phyloP scores from a whole-genome alignment of 192 early-diverging fungal species.

The Coemansia sp. region DNA sequence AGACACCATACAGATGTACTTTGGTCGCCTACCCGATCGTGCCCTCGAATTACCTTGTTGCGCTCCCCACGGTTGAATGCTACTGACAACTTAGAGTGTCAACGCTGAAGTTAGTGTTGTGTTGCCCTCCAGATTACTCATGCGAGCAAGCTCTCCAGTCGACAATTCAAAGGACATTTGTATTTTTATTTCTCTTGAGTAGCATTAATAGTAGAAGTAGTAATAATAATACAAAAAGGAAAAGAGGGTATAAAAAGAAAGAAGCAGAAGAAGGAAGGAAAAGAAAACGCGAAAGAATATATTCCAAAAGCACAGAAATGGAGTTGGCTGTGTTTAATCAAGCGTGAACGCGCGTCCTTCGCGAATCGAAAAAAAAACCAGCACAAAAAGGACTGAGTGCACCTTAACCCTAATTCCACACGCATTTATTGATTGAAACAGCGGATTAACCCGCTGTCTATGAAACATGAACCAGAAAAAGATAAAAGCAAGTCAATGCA shows the following conservation, averaged over 20 bases:
- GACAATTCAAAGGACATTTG: slow-evolving; percentile 22
- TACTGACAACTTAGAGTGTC: slow-evolving; percentile 33
- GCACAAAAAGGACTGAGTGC: background rate
- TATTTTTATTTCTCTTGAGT: background rate
- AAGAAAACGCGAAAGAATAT: too few species aligned
- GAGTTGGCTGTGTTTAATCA: too few species aligned
- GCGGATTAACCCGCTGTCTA: too few species aligned
- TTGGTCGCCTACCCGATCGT: slow-evolving; percentile 1
- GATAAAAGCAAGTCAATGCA: too few species aligned
- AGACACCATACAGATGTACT: slow-evolving; percentile 48
- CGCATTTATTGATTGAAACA: too few species aligned
- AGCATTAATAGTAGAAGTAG: background rate
- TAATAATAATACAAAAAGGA: slow-evolving; percentile 3
- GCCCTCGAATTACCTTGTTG: slow-evolving; percentile 11
- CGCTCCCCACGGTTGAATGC: slow-evolving; percentile 37
- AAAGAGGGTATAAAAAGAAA: slow-evolving; percentile 3
- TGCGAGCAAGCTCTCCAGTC: slow-evolving; percentile 36
- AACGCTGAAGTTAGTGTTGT: slow-evolving; percentile 20
- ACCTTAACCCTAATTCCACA: background rate
- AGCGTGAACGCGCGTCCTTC: too few species aligned
- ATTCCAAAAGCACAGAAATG: too few species aligned
- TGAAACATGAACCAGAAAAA: too few species aligned
- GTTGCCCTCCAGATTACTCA: slow-evolving; percentile 16
- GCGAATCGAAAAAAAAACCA: too few species aligned
- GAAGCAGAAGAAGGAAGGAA: background rate